A percentile compares a stretch with the other conserved stretches of the same genome.
phyloP scores from a whole-genome alignment of 768 basidiomycete species.

The Boletus fagicola region DNA sequence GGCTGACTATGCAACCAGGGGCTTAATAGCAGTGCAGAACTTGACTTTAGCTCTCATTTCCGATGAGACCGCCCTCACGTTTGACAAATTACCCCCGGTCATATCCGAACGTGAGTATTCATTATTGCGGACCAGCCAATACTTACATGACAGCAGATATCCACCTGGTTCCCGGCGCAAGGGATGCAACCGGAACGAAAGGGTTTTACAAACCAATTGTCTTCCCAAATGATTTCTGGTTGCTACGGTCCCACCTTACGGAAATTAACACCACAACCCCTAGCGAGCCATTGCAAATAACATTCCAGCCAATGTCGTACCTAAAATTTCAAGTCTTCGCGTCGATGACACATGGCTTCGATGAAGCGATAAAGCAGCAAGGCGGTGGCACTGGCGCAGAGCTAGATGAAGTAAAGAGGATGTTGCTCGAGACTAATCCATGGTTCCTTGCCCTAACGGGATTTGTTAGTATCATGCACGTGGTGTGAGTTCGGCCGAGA shows the following conservation, averaged over 20 bases:
- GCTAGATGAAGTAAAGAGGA: slow-evolving; percentile 93
- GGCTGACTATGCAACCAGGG: neutral
- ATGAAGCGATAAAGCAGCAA: slow-evolving; percentile 79
- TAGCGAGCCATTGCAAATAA: slow-evolving; percentile 74
- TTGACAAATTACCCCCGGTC: slow-evolving; percentile 55
- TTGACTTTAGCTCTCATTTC: slow-evolving; percentile 84
- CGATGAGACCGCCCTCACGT: slow-evolving; percentile 56
- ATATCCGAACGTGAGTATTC: slow-evolving; percentile 56
- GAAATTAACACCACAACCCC: slow-evolving; percentile 86
- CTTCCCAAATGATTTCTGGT: slow-evolving; percentile 96
- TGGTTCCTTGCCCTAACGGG: slow-evolving; percentile 85
- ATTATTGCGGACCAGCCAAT: neutral
- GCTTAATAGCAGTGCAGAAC: slow-evolving; percentile 50
- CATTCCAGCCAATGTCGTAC: slow-evolving; percentile 81
- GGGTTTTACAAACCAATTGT: slow-evolving; percentile 85
- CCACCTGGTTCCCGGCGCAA: slow-evolving; percentile 53
- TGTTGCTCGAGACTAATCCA: slow-evolving; percentile 86
- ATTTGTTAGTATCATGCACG: slow-evolving; percentile 83
- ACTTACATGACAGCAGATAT: slow-evolving; percentile 49
- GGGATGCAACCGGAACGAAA: slow-evolving; percentile 62
- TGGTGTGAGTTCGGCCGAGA: slow-evolving; percentile 55
- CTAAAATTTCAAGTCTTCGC: slow-evolving; percentile 88
- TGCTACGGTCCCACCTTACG: slow-evolving; percentile 73
- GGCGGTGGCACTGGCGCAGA: slow-evolving; percentile 63
- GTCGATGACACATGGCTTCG: slow-evolving; percentile 81